A percentile compares a stretch with the other conserved stretches of the same genome.
Evolutionary conservation across 2,329 filamentous ascomycete species (phyloP).

Genomic region (Beauveria medogensis): DNA sequence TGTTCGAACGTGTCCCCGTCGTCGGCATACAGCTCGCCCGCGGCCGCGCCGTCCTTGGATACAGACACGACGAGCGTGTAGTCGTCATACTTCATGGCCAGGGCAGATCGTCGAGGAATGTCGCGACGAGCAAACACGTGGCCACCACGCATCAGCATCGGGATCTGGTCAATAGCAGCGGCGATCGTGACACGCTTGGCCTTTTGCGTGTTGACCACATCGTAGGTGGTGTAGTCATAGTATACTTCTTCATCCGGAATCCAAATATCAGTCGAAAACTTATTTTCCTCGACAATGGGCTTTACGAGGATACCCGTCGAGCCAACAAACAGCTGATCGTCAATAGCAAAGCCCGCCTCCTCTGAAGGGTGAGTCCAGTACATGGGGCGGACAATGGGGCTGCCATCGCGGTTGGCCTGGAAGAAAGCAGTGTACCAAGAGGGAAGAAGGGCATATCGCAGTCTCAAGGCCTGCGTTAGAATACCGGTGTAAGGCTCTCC

Average conservation of each 20-base stretch:
- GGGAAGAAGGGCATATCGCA: conserved; percentile 83
- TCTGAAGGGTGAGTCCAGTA: conserved; percentile 86
- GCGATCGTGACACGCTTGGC: conserved; percentile 62
- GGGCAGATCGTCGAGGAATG: conserved; percentile 72
- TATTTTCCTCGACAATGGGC: conserved; percentile 73
- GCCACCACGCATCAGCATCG: conserved; percentile 85
- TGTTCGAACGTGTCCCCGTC: conserved; percentile 92
- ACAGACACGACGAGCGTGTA: conserved; percentile 79
- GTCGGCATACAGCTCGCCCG: conserved; percentile 81
- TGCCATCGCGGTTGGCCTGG: conserved; percentile 72
- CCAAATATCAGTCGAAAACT: conserved; percentile 68
- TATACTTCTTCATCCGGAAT: conserved; percentile 84
- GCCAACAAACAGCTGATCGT: conserved; percentile 90
- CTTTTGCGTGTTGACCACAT: conserved; percentile 58
- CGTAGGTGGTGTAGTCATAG: conserved; percentile 92
- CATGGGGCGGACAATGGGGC: conserved; percentile 83
- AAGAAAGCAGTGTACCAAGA: conserved; percentile 98
- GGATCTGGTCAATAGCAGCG: conserved; percentile 78
- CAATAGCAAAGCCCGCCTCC: conserved; percentile 78
- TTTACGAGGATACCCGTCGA: conserved; percentile 86
- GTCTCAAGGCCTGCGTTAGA: conserved; percentile 76
- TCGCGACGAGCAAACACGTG: conserved; percentile 90
- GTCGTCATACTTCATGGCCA: conserved; percentile 88
- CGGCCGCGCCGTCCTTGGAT: conserved; percentile 51
- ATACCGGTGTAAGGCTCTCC: conserved; percentile 80